These are phyloP conservation scores for Phytophthora rubi DNA, from an alignment of 352 stramenopile genomes.

Conservation along the genomic window DNA sequence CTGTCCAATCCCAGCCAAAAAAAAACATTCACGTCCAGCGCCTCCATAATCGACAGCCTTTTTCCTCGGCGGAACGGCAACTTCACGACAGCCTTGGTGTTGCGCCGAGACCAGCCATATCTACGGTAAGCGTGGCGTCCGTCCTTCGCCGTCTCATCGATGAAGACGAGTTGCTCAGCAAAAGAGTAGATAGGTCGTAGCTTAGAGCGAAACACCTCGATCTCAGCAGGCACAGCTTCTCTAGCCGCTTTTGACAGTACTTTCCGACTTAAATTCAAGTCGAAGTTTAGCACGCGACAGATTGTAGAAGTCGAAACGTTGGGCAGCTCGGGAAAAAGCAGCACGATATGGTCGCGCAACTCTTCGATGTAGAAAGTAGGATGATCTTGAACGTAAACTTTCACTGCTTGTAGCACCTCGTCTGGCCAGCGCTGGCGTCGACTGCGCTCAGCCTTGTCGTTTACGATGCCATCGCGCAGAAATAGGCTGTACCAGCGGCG, in stretches of 20 bases:
- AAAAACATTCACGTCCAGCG: constrained; percentile 2
- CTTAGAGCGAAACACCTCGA: constrained; percentile 18
- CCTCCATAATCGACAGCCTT: constrained; percentile 10
- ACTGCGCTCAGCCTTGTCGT: neutral
- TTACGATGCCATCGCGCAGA: constrained; percentile 11
- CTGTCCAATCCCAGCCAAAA: constrained; percentile 13
- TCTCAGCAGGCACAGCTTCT: constrained; percentile 16
- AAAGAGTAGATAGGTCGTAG: constrained; percentile 12
- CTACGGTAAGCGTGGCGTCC: constrained; percentile 13
- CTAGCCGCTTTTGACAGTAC: constrained; percentile 23
- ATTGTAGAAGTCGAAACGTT: constrained; percentile 22
- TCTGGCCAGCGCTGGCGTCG: constrained; percentile 2
- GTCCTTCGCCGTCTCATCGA: constrained; percentile 28
- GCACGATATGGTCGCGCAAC: constrained; percentile 7
- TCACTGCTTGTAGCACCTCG: constrained; percentile 3
- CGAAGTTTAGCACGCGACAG: constrained; percentile 24
- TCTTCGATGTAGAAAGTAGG: constrained; percentile 30
- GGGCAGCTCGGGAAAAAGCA: constrained; percentile 7
- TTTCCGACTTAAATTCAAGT: constrained; percentile 25
- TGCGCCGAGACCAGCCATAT: constrained; percentile 24
- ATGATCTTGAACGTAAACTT: constrained; percentile 15
- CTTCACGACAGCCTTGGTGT: constrained; percentile 18
- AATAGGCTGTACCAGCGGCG: constrained; percentile 19
- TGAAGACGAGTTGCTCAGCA: constrained; percentile 24
- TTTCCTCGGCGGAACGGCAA: constrained; percentile 9